Conservation (phyloP, 176 grass and related monocot species). For the Thalia dealbata region DNA sequence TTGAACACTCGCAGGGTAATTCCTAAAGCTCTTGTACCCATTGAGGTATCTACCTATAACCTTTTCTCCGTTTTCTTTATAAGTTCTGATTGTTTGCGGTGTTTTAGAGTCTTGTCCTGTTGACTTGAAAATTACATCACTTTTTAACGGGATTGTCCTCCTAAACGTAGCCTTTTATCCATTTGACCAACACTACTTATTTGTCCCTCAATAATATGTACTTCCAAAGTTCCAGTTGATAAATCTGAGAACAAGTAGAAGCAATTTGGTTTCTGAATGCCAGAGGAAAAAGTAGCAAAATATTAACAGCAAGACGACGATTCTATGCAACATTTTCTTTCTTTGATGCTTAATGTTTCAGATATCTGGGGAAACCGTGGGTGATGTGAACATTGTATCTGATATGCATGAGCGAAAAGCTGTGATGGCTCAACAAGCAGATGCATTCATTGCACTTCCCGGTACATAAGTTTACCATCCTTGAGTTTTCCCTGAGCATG, state of each 20-base stretch:
- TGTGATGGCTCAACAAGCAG: slow-evolving; percentile 70
- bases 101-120: background rate
- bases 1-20: slow-evolving; percentile 58
- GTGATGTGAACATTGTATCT: slow-evolving; percentile 57
- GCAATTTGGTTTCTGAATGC: too few relatives aligned
- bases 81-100: background rate
- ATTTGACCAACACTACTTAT: too few relatives aligned
- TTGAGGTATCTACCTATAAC: slow-evolving; percentile 53
- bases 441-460: slow-evolving; percentile 92
- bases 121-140: background rate
- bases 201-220: too few relatives aligned
- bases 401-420: slow-evolving; percentile 98
- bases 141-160: too few relatives aligned
- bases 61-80: background rate
- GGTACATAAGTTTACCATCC: slow-evolving; percentile 30
- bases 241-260: too few relatives aligned
- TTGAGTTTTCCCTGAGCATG: background rate
- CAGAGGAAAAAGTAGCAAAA: too few relatives aligned
- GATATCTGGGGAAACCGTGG: slow-evolving; percentile 90
- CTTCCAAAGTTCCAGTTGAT: too few relatives aligned
- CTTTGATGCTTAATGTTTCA: background rate
- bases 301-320: too few relatives aligned
- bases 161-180: too few relatives aligned
- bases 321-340: background rate
- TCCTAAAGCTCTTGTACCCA: slow-evolving; percentile 80